These are phyloP conservation scores for Pulveroboletus sp. DNA, from an alignment of 768 basidiomycete genomes.

Conservation along the genomic window DNA sequence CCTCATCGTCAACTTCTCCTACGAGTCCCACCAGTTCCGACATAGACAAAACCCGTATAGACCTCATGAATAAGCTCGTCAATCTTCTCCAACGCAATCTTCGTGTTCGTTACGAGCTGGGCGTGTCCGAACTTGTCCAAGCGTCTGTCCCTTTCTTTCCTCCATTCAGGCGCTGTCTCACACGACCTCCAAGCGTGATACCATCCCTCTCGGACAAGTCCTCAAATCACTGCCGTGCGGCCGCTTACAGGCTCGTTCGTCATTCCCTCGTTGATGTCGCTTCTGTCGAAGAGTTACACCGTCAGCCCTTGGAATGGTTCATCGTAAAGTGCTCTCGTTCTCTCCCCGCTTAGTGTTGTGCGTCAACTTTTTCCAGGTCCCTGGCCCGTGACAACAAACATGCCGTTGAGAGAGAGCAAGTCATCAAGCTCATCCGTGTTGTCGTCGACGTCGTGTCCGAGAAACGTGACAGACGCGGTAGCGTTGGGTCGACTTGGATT, in stretches of 20 bases:
- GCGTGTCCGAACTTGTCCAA: conserved; percentile 63
- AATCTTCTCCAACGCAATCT: conserved; percentile 63
- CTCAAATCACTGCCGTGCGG: conserved; percentile 70
- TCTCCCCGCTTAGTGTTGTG: neutral
- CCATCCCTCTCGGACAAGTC: conserved; percentile 74
- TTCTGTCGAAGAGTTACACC: conserved; percentile 61
- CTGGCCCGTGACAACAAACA: conserved; percentile 81
- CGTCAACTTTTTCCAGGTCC: conserved; percentile 46
- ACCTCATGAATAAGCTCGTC: conserved; percentile 62
- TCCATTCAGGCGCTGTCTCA: conserved; percentile 11
- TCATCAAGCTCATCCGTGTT: conserved; percentile 80
- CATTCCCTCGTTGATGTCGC: conserved; percentile 69
- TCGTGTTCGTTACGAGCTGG: conserved; percentile 73
- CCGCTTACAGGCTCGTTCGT: conserved; percentile 80
- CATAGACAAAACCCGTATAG: conserved; percentile 52
- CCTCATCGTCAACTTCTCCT: conserved; percentile 37
- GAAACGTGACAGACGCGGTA: conserved; percentile 40
- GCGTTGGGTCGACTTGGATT: conserved; percentile 41
- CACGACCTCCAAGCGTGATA: conserved; percentile 53
- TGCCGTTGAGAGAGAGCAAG: conserved; percentile 87
- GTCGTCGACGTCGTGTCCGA: conserved; percentile 75
- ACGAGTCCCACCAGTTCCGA: conserved; percentile 37
- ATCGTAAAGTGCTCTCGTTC: conserved; percentile 68
- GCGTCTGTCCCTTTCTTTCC: conserved; percentile 49
- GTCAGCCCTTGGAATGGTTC: conserved; percentile 79